Evolutionary conservation across 2,329 filamentous ascomycete species (phyloP), one percentile per base, ranked within the genome.

Genomic region (Microascus cirrosus): DNA sequence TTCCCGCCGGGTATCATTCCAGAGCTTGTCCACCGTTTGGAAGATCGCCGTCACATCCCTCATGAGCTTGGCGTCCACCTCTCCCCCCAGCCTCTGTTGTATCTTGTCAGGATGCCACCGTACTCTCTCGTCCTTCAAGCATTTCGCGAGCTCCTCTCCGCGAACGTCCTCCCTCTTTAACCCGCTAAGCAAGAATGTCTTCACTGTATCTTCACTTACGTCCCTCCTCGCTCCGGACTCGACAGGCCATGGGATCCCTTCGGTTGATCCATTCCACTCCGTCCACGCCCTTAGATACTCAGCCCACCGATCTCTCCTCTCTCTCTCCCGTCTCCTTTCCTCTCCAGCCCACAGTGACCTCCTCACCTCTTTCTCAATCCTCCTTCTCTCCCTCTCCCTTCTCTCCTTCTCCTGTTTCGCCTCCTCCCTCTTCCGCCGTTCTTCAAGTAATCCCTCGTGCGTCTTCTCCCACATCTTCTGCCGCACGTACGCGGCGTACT

Each of bases 61-160:
- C 79, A 95, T 85, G 2, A 89, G 83, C 3, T 79, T 79, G 25
- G 83, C 78, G 54, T 92, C 86, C 54, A 95, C 83, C 60, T 82
- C 74, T 0, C 81, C 83, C 2, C 90, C 89, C 60, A 95, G 85
- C 57, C 85, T 83, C 73, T 96, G 94, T 75, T 96, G 90, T 58
- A 97, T 88, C 77, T 97, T 99, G 73, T 99, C 94, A 3, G 94
- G 94, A 74, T 99, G 94, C 94, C 94, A 99, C 18, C 91, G 80
- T 20, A 97, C 85, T 56, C 94, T 83, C 74, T 99, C 94, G 5
- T 83, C 75, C 71, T 95, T 96, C 56, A 97, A 76, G 59, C 70
- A 73, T 8, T 74, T 71, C 22, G 76, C 68, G 55, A 78, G 76
- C 11, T 73, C 72, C 59, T 66, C 71, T 64, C 77, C 74, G 22